Evolutionary conservation across 1,139 yeast genomes (phyloP).

Genomic region (Petasospora fabianii): DNA sequence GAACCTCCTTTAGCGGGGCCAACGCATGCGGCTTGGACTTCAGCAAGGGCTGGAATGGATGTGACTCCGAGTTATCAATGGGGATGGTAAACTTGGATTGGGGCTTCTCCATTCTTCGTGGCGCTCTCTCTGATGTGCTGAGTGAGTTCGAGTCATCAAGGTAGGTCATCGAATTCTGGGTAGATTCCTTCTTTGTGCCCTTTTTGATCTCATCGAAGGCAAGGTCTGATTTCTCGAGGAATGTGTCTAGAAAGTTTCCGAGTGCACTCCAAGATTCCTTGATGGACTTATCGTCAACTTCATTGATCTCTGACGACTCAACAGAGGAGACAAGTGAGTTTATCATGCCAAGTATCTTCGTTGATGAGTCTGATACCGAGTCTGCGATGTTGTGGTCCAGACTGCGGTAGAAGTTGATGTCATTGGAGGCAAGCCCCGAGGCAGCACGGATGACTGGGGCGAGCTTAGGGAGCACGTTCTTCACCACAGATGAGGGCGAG

Average conservation of each 20-base stretch:
- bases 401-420: conserved; percentile 68
- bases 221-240: conserved; percentile 73
- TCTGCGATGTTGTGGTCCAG: conserved; percentile 51
- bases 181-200: conserved; percentile 18
- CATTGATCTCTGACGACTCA: conserved; percentile 33
- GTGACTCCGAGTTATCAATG: conserved; percentile 63
- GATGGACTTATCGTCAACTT: conserved; percentile 41
- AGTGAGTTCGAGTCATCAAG: conserved; percentile 41
- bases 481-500: conserved; percentile 4
- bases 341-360: conserved; percentile 46
- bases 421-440: conserved; percentile 72
- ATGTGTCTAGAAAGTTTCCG: conserved; percentile 58
- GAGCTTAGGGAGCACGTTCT: conserved; percentile 33
- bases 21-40: conserved; percentile 68
- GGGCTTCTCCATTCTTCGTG: conserved; percentile 58
- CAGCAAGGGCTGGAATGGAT: conserved; percentile 76
- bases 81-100: conserved; percentile 56
- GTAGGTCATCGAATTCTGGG: conserved; percentile 37
- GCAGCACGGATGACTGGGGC: conserved; percentile 65
- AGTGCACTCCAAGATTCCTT: conserved; percentile 59
- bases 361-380: conserved; percentile 42
- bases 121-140: conserved; percentile 18
- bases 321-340: conserved; percentile 49
- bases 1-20: conserved; percentile 49
- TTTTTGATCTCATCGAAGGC: conserved; percentile 48